These are phyloP conservation scores for Phyllostachys edulis DNA, from an alignment of 176 grass and related monocot species.

Conservation along the genomic window DNA sequence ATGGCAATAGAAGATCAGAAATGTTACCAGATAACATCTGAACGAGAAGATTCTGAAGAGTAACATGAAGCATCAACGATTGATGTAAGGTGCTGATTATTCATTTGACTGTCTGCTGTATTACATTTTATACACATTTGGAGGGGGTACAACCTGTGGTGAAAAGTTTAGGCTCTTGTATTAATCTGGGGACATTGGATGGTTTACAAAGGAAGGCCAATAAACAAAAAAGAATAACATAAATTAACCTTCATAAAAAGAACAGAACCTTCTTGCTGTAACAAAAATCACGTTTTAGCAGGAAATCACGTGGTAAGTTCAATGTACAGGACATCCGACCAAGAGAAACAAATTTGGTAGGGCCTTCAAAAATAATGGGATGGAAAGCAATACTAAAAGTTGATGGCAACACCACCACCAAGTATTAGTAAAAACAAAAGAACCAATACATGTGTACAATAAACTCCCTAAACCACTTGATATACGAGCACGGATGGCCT, in stretches of 20 bases:
- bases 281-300: constrained; percentile 85
- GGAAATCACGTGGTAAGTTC: constrained; percentile 73
- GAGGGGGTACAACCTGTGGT: too few species aligned
- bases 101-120: too few species aligned
- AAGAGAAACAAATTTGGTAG: constrained; percentile 85
- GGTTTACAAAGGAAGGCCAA: too few species aligned
- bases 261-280: constrained; percentile 77
- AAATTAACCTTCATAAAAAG: constrained; percentile 17
- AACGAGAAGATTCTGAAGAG: too few species aligned
- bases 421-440: constrained; percentile 18
- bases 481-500: constrained; percentile 84
- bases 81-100: too few species aligned
- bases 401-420: background rate
- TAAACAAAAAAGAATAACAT: background rate
- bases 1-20: too few species aligned
- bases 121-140: too few species aligned
- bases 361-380: constrained; percentile 49
- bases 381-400: constrained; percentile 11
- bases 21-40: too few species aligned
- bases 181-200: too few species aligned
- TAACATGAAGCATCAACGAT: too few species aligned
- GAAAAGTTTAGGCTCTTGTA: too few species aligned
- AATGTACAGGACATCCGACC: constrained; percentile 68
- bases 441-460: constrained; percentile 56
- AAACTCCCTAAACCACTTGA: constrained; percentile 85